phyloP scores from a whole-genome alignment of 1,139 yeast genomes.

The Lodderomyces beijingensis region DNA sequence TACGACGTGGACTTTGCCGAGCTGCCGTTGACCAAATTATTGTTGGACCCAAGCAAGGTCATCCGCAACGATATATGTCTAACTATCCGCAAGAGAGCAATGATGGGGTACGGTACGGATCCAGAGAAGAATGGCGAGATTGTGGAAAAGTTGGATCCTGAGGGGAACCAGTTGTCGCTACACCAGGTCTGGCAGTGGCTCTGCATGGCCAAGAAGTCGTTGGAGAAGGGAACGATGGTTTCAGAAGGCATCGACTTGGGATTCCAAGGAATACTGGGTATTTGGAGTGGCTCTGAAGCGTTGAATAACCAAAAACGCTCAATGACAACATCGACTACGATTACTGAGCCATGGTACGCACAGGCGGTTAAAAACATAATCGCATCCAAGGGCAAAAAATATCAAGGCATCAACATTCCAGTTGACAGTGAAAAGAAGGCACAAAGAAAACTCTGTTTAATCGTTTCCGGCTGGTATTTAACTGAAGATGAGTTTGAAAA shows the following conservation, averaged over 20 bases:
- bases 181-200: constrained; percentile 91
- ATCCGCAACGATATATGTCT: constrained; percentile 62
- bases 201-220: constrained; percentile 62
- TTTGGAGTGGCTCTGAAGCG: constrained; percentile 80
- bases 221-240: constrained; percentile 65
- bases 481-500: constrained; percentile 73
- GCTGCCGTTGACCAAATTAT: constrained; percentile 23
- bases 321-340: constrained; percentile 26
- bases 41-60: constrained; percentile 33
- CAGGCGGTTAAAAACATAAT: constrained; percentile 43
- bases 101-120: constrained; percentile 69
- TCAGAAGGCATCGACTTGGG: constrained; percentile 73
- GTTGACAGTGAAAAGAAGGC: constrained; percentile 49
- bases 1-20: constrained; percentile 15
- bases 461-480: constrained; percentile 90
- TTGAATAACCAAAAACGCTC: constrained; percentile 54
- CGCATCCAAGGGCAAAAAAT: constrained; percentile 39
- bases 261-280: constrained; percentile 81
- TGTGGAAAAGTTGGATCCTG: constrained; percentile 48
- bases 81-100: constrained; percentile 66
- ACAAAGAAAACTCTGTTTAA: constrained; percentile 74
- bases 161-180: constrained; percentile 57
- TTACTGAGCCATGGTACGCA: constrained; percentile 42
- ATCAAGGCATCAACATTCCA: constrained; percentile 43
- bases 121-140: constrained; percentile 61